Base-by-base conservation (phyloP, 768 basidiomycete species). In the Paxillus ammoniavirescens region DNA sequence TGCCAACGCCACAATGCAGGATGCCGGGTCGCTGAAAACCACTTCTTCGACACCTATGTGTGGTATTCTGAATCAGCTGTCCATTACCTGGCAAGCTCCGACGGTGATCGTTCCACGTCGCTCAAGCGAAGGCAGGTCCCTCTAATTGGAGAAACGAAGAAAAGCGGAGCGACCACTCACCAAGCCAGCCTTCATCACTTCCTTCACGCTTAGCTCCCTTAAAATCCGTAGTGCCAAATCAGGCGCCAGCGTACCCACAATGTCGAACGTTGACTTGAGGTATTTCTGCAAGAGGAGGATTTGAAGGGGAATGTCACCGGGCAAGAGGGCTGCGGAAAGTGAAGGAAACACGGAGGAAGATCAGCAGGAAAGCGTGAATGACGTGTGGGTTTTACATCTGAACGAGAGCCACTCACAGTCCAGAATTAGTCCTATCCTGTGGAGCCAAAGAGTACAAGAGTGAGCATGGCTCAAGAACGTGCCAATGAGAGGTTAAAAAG, bases 211-310 rank as follows among this genome's bases (percentile, higher is more conserved):
- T 44, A 87, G 70, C 42, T 75, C 71, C 60, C 78, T 79, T 26
- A 95, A 73, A 38, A 94, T 76, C 42, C 79, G 77, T 57, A 87
- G 76, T 0, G 83, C 80, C 1, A 93, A 69, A 17, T 85, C 78
- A 0, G 84, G 84, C 0, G 86, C 77, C 15, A 95, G 76, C 42
- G 79, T 78, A 7, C 88, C 87, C 30, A 95, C 73, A 46, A 96
- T 77, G 64, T 96, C 93, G 61, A 90, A 90, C 6, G 90, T 88
- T 12, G 88, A 88, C 60, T 79, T 83, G 35, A 82, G 80, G 60
- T 96, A 94, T 68, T 92, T 91, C 68, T 93, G 83, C 15, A 96
- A 80, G 2, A 91, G 81, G 1, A 88, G 77, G 42, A 95, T 91
- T 66, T 93, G 93, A 6, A 90, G 76, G 10, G 82, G 82, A 31